Base-by-base conservation (phyloP, 2,329 filamentous ascomycete genomes). In the Rasamsonia emersonii region DNA sequence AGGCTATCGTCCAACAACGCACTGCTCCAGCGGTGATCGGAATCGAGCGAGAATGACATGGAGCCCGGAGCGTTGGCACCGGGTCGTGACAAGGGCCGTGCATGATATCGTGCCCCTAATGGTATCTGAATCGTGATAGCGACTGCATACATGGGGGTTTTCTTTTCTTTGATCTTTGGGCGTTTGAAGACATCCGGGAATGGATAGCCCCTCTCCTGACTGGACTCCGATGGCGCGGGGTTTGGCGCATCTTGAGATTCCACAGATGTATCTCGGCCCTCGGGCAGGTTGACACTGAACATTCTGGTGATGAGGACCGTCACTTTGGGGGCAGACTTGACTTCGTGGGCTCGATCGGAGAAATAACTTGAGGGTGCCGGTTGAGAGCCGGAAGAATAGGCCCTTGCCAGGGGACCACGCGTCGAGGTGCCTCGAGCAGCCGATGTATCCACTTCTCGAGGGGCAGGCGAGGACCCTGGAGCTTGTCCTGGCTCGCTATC, bases 71-170 rank as follows among this genome's bases (percentile, higher is more conserved):
- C 52, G 33, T 60, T 56, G 14, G 49, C 38, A 6, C 47, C 52
- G 19, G 58, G 53, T 17, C 56, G 51, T 15, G 58, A 59, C 4
- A 50, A 46, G 5, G 57, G 56, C 9, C 59, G 55, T 6, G 43
- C 47, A 20, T 44, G 30, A 34, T 55, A 53, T 8, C 56, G 53
- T 17, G 54, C 39, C 40, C 58, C 20, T 13, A 62, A 40, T 5
- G 71, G 71, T 8, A 75, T 61, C 36, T 73, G 68, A 10, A 75
- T 54, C 2, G 73, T 68, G 18, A 76, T 65, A 8, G 70, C 69
- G 28, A 76, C 68, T 10, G 70, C 73, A 50, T 73, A 77, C 62
- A 73, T 73, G 4, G 72, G 73, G 2, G 67, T 72, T 45, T 68
- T 69, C 49, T 65, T 64, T 39, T 68, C 65, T 38, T 67, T 65